These are phyloP conservation scores for Diplodia sapinea DNA, from an alignment of 2,329 filamentous ascomycete species.

Conservation along the genomic window DNA sequence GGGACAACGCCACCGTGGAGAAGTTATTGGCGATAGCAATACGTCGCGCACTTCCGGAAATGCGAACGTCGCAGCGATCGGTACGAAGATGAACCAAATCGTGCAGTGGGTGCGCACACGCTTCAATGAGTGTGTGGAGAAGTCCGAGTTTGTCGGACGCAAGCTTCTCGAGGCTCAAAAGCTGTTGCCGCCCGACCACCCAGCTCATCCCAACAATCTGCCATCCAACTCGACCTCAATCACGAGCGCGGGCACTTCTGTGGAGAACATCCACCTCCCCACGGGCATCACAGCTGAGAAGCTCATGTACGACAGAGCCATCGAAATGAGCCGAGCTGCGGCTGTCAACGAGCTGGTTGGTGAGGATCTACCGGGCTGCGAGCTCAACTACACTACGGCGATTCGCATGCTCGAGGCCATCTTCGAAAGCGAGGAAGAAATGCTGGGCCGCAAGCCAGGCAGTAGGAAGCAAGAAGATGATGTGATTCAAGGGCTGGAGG, in stretches of 20 bases:
- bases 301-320: conserved; percentile 94
- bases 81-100: conserved; percentile 82
- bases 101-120: conserved; percentile 94
- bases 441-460: conserved; percentile 51
- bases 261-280: conserved; percentile 82
- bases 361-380: conserved; percentile 83
- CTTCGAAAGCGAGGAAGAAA: conserved; percentile 75
- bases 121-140: conserved; percentile 97
- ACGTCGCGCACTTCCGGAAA: conserved; percentile 39
- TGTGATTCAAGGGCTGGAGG: conserved; percentile 61
- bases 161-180: conserved; percentile 87
- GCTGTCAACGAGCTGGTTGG: conserved; percentile 96
- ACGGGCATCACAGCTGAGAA: conserved; percentile 93
- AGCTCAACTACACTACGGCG: conserved; percentile 90
- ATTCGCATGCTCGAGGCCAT: conserved; percentile 96
- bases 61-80: conserved; percentile 52
- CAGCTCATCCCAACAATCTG: conserved; percentile 82
- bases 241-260: conserved; percentile 63
- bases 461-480: conserved; percentile 57
- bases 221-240: conserved; percentile 63
- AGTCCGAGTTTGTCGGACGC: conserved; percentile 90
- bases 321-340: conserved; percentile 94
- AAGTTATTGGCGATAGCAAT: conserved; percentile 54
- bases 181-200: conserved; percentile 81
- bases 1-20: conserved; percentile 75